Base-by-base conservation (phyloP, 495 filamentous ascomycete species). In the Aspergillus sclerotioniger region DNA sequence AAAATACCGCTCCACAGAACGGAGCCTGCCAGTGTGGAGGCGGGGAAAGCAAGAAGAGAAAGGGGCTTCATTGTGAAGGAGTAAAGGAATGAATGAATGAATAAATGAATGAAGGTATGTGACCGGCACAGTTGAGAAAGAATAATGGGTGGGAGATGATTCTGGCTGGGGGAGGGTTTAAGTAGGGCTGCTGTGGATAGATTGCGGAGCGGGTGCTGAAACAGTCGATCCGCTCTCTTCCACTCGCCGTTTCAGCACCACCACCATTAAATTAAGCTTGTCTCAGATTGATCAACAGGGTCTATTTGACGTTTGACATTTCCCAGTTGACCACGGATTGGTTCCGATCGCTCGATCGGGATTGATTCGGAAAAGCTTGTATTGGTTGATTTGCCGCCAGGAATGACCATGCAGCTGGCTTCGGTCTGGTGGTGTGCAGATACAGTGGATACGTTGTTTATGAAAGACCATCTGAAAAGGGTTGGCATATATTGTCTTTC, bases 1-100 rank as follows among this genome's bases (percentile, higher is more conserved):
- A 71, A 69, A 20, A 69, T 39, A 33, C 67, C 69, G 48, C 57
- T 62, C 69, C 69, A 71, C 25, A 69, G 46, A 21, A 65, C 58
- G 32, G 62, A 62, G 3, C 69, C 69, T 3, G 66, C 67, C 16
- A 60, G 54, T 5, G 60, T 59, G 17, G 57, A 49, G n/a, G 60
- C 53, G 7, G 61, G 43, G n/a, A 66, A 59, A 32, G 57, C 33
- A 59, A 48, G 29, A 60, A 32, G 45, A 57, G 46, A 62, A n/a
- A 54, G 17, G 20, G 60, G 59, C 39, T 66, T 61, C 67, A 67
- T 70, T 3, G 46, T 31, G 46, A 37, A 37, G 13, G 13, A 31
- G 46, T 21, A 20, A 20, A 13, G 10, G 20, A 21, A 12, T 49
- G 46, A 49, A 21, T 13, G n/a, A 15, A 12, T 10, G 25, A 49